Percentiles rank a stretch among this genome's conserved stretches.
Conservation (phyloP, 164 flowering plant genomes). For the Chimonanthus praecox region DNA sequence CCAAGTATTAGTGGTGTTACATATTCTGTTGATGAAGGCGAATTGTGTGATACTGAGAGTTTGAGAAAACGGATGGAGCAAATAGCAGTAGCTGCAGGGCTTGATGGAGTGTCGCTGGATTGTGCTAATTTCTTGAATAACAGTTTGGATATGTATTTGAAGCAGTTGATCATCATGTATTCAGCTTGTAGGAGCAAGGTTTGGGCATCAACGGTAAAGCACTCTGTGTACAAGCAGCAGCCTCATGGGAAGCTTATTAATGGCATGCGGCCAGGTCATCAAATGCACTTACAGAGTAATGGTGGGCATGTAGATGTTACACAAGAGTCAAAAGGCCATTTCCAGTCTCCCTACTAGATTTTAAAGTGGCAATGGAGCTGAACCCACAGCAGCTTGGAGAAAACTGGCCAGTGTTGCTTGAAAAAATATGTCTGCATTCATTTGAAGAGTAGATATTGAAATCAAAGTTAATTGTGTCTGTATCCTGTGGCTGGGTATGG, state of each 20-base stretch:
- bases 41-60: slow-evolving; percentile 54
- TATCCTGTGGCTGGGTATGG: slow-evolving; percentile 15
- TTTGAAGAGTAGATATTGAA: slow-evolving; percentile 42
- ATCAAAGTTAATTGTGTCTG: slow-evolving; percentile 14
- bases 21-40: slow-evolving; percentile 43
- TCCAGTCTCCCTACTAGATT: slow-evolving; percentile 71
- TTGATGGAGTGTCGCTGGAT: slow-evolving; percentile 74
- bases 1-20: slow-evolving; percentile 27
- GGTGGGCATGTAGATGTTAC: slow-evolving; percentile 33
- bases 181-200: slow-evolving; percentile 59
- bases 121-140: slow-evolving; percentile 74
- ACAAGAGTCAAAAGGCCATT: slow-evolving; percentile 34
- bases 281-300: slow-evolving; percentile 46
- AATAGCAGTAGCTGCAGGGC: slow-evolving; percentile 68
- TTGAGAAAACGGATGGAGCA: slow-evolving; percentile 85
- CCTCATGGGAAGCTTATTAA: slow-evolving; percentile 50
- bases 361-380: slow-evolving; percentile 92
- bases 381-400: slow-evolving; percentile 94
- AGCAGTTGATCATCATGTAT: slow-evolving; percentile 75
- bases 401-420: slow-evolving; percentile 89
- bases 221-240: slow-evolving; percentile 43
- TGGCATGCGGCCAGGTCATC: slow-evolving; percentile 67
- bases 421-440: slow-evolving; percentile 64
- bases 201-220: slow-evolving; percentile 39
- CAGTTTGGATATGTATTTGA: slow-evolving; percentile 77